A percentile compares a stretch with the other conserved stretches of the same genome.
These are phyloP conservation scores for Melanogaster broomeanus DNA, from an alignment of 768 basidiomycete genomes.

Conservation along the genomic window DNA sequence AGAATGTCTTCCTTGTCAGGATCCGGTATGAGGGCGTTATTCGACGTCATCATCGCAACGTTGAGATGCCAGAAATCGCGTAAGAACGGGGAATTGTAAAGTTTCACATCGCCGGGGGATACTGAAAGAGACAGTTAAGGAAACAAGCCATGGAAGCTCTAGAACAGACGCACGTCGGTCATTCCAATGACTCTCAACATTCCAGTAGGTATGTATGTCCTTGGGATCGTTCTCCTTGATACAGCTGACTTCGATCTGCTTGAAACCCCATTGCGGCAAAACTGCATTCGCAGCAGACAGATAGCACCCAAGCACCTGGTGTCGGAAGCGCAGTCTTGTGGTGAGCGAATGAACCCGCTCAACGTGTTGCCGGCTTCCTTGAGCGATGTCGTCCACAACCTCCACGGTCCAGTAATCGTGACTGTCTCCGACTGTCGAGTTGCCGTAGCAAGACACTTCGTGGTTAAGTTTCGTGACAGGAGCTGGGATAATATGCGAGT, in stretches of 20 bases:
- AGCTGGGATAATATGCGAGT: constrained; percentile 87
- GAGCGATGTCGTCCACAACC: constrained; percentile 86
- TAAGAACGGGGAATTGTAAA: constrained; percentile 89
- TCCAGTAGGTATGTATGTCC: constrained; percentile 93
- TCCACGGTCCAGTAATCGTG: constrained; percentile 94
- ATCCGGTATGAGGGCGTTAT: constrained; percentile 96
- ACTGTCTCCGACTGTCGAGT: constrained; percentile 80
- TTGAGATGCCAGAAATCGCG: constrained; percentile 99
- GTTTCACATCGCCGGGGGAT: constrained; percentile 77
- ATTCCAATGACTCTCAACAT: constrained; percentile 98
- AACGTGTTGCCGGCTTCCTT: constrained; percentile 56
- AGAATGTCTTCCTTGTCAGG: constrained; percentile 99
- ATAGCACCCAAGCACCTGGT: constrained; percentile 81
- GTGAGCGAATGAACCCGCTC: constrained; percentile 86
- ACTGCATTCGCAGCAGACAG: constrained; percentile 85
- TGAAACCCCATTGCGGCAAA: constrained; percentile 98
- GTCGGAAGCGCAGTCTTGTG: constrained; percentile 84
- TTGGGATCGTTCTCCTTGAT: constrained; percentile 81
- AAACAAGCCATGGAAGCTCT: neutral
- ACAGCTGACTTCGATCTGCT: constrained; percentile 96
- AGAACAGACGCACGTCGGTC: constrained; percentile 69
- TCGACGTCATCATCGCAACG: constrained; percentile 99
- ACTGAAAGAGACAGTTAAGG: constrained; percentile 46
- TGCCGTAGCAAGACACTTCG: constrained; percentile 95
- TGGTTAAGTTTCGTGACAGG: constrained; percentile 87